Conservation (phyloP, 176 grass and related monocot genomes). For the Carex scoparia region DNA sequence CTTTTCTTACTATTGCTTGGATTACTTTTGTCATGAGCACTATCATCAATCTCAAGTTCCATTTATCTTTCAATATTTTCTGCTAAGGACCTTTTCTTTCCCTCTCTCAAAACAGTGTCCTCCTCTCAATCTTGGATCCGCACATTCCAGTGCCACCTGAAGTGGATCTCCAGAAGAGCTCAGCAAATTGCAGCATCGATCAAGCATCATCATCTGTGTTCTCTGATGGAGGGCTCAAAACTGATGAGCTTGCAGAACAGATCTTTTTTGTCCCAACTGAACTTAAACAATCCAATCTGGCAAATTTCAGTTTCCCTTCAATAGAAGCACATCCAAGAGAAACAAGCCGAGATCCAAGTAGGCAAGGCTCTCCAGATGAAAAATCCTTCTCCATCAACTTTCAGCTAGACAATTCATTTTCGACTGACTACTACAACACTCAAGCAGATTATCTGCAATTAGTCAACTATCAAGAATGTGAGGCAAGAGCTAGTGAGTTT, state of each 20-base stretch:
- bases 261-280: constrained; percentile 70
- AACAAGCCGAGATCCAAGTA: constrained; percentile 31
- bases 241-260: constrained; percentile 46
- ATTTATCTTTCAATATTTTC: neutral
- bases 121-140: constrained; percentile 83
- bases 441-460: constrained; percentile 84
- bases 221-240: constrained; percentile 33
- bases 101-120: constrained; percentile 45
- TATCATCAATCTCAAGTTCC: neutral
- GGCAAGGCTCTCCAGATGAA: constrained; percentile 34
- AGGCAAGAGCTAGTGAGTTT: constrained; percentile 75
- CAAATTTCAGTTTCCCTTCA: constrained; percentile 33
- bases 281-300: constrained; percentile 58
- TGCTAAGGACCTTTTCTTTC: neutral
- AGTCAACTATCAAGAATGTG: constrained; percentile 58
- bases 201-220: constrained; percentile 41
- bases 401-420: constrained; percentile 54
- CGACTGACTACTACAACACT: constrained; percentile 64
- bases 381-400: constrained; percentile 33
- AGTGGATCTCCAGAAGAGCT: constrained; percentile 69
- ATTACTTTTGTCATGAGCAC: neutral
- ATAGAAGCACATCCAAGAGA: constrained; percentile 32
- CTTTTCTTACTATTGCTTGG: neutral
- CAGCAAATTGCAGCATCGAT: constrained; percentile 38
- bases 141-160: constrained; percentile 69